Conservation (phyloP, 2,329 filamentous ascomycete genomes). For the Aspergillus tanneri region DNA sequence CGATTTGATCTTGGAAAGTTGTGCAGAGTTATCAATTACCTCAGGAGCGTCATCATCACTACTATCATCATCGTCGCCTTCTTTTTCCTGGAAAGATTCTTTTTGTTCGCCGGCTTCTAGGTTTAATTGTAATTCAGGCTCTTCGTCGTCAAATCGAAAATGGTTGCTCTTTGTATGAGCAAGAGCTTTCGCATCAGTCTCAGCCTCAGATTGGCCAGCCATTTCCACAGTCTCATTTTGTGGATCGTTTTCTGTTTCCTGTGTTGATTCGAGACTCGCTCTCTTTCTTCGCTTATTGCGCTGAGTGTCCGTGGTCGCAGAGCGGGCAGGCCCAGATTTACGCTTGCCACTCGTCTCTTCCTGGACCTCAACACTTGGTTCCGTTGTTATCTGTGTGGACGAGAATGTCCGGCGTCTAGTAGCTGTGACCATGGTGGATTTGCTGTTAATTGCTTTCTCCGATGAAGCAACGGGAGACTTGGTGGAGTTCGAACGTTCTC, state of each 20-base stretch:
- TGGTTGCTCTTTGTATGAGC: slow-evolving; percentile 28
- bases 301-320: slow-evolving; percentile 26
- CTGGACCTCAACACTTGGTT: slow-evolving; percentile 9
- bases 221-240: slow-evolving; percentile 7
- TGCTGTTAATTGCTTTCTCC: slow-evolving; percentile 12
- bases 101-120: slow-evolving; percentile 21
- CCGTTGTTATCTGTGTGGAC: slow-evolving; percentile 14
- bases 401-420: slow-evolving; percentile 31
- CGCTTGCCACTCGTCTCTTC: slow-evolving; percentile 22
- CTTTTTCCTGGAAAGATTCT: slow-evolving; percentile 28
- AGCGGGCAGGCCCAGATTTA: slow-evolving; percentile 26
- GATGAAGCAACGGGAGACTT: slow-evolving; percentile 13
- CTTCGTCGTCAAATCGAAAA: slow-evolving; percentile 45
- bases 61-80: slow-evolving; percentile 27
- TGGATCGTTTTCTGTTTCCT: slow-evolving; percentile 17
- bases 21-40: slow-evolving; percentile 41
- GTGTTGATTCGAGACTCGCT: slow-evolving; percentile 23
- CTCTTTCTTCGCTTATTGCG: slow-evolving; percentile 38
- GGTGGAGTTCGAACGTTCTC: slow-evolving; percentile 11
- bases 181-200: slow-evolving; percentile 1
- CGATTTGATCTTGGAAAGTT: slow-evolving; percentile 39
- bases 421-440: slow-evolving; percentile 37
- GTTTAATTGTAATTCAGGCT: slow-evolving; percentile 31
- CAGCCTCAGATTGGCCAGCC: background rate
- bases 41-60: slow-evolving; percentile 45